Base-by-base conservation (phyloP, 2,329 filamentous ascomycete genomes). In the Penicillium sp. region DNA sequence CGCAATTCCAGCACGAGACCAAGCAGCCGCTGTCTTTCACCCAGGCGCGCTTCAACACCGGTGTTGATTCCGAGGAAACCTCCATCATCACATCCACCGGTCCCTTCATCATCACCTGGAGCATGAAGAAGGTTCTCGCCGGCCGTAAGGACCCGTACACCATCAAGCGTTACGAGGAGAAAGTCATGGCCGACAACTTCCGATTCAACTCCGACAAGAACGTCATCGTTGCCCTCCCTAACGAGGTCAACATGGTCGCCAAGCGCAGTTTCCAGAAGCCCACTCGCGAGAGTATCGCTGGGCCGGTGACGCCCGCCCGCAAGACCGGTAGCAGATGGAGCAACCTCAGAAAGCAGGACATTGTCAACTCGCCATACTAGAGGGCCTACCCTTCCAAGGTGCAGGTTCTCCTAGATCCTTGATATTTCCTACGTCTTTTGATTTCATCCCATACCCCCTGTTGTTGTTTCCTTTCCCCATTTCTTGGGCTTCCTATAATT, bases 121-220 rank as follows among this genome's bases (percentile, higher is more conserved):
- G 84, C 66, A 71, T 98, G 70, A 93, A 90, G 79, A 95, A 95
- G 77, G 81, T 97, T 0, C 71, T 96, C 12, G 79, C 79, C 20
- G 89, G 88, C 45, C 81, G 81, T 57, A 93, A 91, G 71, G 87
- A 93, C 52, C 87, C 92, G 0, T 98, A 98, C 75, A 88, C 85
- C 60, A 97, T 98, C 78, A 96, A 97, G 78, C 86, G 93, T 13
- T 98, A 98, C 67, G 81, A 83, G 0, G 93, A 98, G 64, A 87
- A 95, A 56, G 90, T 98, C 66, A 96, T 95, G 78, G 93, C 93
- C 3, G 93, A 98, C 69, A 95, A 98, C 69, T 98, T 98, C 83
- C 90, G 93, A 64, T 98, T 90, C 65, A 92, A 92, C 41, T 91
- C 86, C 4, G 93, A 98, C 71, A 95, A 95, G 81, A 96, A 96